Percentiles rank a stretch among this genome's conserved stretches.
Conservation (phyloP, 371 early-diverging fungal genomes). For the Apophysomyces sp. region DNA sequence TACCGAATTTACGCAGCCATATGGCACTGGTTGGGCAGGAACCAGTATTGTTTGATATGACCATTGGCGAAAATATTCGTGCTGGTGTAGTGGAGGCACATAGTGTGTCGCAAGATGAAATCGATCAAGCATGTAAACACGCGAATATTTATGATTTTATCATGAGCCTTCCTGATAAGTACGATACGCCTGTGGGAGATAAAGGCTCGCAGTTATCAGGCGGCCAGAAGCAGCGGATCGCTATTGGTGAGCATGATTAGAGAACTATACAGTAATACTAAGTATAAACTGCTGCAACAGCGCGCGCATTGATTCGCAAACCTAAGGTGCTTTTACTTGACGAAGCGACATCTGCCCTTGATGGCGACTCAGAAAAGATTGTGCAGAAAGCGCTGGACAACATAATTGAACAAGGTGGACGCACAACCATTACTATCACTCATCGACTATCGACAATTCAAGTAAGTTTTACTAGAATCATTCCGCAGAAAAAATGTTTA, state of each 20-base stretch:
- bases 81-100: slow-evolving; percentile 53
- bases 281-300: too few relatives aligned
- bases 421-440: slow-evolving; percentile 63
- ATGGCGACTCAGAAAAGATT: slow-evolving; percentile 84
- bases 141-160: slow-evolving; percentile 75
- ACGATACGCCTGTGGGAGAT: slow-evolving; percentile 82
- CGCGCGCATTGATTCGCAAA: slow-evolving; percentile 42
- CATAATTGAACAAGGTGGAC: slow-evolving; percentile 57
- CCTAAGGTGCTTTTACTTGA: slow-evolving; percentile 71
- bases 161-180: slow-evolving; percentile 65
- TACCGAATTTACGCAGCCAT: slow-evolving; percentile 43
- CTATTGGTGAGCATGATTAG: slow-evolving; percentile 20
- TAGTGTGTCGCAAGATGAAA: slow-evolving; percentile 39
- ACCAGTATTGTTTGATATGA: slow-evolving; percentile 72
- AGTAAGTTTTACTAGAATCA: neutral
- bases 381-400: slow-evolving; percentile 87
- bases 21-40: slow-evolving; percentile 84
- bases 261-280: too few relatives aligned
- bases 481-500: too few relatives aligned
- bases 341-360: slow-evolving; percentile 96
- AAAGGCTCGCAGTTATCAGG: slow-evolving; percentile 80
- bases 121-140: slow-evolving; percentile 40
- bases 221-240: slow-evolving; percentile 87
- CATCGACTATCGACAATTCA: slow-evolving; percentile 67
- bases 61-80: slow-evolving; percentile 76